Percentiles rank a stretch among this genome's conserved stretches.
Evolutionary conservation across 148 eudicot species (phyloP).

Genomic region (Polygonum aviculare): DNA sequence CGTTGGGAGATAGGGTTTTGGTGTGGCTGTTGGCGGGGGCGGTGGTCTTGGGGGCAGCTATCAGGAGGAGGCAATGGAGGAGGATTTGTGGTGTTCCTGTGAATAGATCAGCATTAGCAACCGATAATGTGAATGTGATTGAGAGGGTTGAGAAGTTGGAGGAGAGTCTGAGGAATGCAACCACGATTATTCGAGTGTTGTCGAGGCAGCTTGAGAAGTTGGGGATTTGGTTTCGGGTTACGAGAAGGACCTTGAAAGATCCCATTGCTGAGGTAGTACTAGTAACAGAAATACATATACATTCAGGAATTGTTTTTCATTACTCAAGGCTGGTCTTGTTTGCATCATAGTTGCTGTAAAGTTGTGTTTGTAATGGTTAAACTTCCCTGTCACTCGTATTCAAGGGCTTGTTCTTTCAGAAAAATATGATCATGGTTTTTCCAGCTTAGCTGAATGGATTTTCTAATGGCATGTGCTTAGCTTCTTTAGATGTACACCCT

Average conservation of each 20-base stretch:
- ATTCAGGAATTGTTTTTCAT: not conserved
- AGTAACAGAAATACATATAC: not conserved
- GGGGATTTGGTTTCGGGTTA: slow-evolving; percentile 82
- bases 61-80: slow-evolving; percentile 74
- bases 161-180: slow-evolving; percentile 56
- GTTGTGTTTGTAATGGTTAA: not conserved
- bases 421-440: too few relatives aligned
- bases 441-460: too few relatives aligned
- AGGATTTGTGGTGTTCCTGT: slow-evolving; percentile 41
- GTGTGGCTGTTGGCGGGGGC: slow-evolving; percentile 52
- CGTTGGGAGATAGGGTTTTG: slow-evolving; percentile 40
- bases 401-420: not conserved
- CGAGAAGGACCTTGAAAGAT: slow-evolving; percentile 62
- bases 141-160: slow-evolving; percentile 86
- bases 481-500: not conserved
- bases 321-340: not conserved
- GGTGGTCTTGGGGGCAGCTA: slow-evolving; percentile 52
- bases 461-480: too few relatives aligned
- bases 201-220: slow-evolving; percentile 91
- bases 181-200: slow-evolving; percentile 44
- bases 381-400: not conserved
- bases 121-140: slow-evolving; percentile 44
- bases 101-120: slow-evolving; percentile 25
- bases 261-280: slow-evolving; percentile 90
- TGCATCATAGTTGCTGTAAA: not conserved